Percentiles rank a stretch among this genome's conserved stretches.
Conservation (phyloP, 2,329 filamentous ascomycete species). For the Apiospora aurea region DNA sequence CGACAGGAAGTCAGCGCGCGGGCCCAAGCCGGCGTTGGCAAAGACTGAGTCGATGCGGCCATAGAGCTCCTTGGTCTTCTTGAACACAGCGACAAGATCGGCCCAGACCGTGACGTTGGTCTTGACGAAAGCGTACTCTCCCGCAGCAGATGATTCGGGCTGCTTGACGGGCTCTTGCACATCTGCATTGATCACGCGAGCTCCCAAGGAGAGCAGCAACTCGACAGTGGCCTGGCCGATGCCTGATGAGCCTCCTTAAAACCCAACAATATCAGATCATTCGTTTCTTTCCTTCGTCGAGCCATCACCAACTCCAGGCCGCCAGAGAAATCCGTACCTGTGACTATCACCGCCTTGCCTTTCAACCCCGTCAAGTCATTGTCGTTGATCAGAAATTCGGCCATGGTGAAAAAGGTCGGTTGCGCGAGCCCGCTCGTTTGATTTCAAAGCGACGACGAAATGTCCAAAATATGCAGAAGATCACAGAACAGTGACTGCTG, state of each 20-base stretch:
- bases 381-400: slow-evolving; percentile 53
- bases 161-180: slow-evolving; percentile 49
- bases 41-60: slow-evolving; percentile 82
- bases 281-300: slow-evolving; percentile 22
- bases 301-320: not conserved
- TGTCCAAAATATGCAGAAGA: not conserved
- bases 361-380: slow-evolving; percentile 50
- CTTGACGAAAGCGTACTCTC: slow-evolving; percentile 48
- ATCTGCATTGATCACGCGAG: slow-evolving; percentile 62
- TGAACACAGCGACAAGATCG: slow-evolving; percentile 59
- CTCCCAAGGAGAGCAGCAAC: slow-evolving; percentile 59
- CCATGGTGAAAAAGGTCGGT: not conserved
- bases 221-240: slow-evolving; percentile 65
- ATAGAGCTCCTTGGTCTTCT: slow-evolving; percentile 61
- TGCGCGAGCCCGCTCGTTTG: not conserved
- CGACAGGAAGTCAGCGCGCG: slow-evolving; percentile 53
- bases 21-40: slow-evolving; percentile 65
- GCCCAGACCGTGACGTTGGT: slow-evolving; percentile 59
- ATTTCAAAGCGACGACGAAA: not conserved
- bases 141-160: slow-evolving; percentile 27
- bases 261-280: slow-evolving; percentile 25
- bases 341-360: slow-evolving; percentile 60
- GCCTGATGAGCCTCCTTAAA: slow-evolving; percentile 62
- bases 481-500: not conserved
- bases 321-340: slow-evolving; percentile 46